Evolutionary conservation across 305 asterid genomes (phyloP), one percentile per base, ranked within the genome.

Genomic region (Fraxinus baroniana): DNA sequence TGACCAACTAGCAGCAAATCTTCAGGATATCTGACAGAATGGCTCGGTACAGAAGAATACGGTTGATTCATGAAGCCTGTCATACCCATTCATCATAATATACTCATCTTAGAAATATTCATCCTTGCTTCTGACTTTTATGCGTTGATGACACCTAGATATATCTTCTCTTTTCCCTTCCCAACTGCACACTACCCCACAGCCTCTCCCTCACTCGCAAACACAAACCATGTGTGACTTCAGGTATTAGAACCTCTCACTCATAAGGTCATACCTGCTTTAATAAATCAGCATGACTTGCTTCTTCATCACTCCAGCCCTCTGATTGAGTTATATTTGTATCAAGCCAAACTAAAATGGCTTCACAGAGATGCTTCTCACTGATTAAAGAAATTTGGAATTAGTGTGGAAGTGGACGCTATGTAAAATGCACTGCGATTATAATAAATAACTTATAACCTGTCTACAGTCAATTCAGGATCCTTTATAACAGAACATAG

Each of bases 291-390:
- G 37, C 37, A 74, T 62, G 77, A 81, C 82, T 81, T 70, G 85
- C 89, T 81, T 81, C 87, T 80, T 74, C 73, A 75, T 85, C 77
- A 75, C 87, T 88, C 85, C 83, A 80, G 84, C 77, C 79, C 83
- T 87, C 90, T 49, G 87, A 76, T 82, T 60, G 86, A 57, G 81
- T 83, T 68, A 78, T 75, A 71, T 90, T 94, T 66, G 90, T 85
- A 49, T 80, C 81, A 84, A 92, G 86, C 97, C 98, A 94, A 82
- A 85, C 85, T 78, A 93, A 86, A 91, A 94, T 86, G 60, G 91
- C 96, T 80, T 91, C 90, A 86, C 95, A 91, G 15, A 95, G 93
- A 83, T 87, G 88, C 89, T 85, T 90, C 90, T 94, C 99, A 84
- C 98, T 94, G 93, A 57, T 81, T 77, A 82, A 79, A 77, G 37